These are phyloP conservation scores for Neurospora tetrasperma DNA, from an alignment of 495 filamentous ascomycete genomes.

Conservation along the genomic window DNA sequence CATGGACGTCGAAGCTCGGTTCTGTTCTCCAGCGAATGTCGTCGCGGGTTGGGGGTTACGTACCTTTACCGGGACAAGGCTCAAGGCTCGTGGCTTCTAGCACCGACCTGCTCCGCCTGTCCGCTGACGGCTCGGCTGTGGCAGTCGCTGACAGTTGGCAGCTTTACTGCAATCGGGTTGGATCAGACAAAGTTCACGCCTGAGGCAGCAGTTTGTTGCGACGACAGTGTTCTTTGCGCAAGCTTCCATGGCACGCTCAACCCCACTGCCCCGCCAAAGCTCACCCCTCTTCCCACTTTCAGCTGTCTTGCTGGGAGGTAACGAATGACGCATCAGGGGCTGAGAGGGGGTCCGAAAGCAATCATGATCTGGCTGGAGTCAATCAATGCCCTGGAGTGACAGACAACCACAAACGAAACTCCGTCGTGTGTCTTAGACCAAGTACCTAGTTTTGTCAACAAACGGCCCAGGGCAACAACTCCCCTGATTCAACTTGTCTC, in stretches of 20 bases:
- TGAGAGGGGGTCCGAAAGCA: not conserved
- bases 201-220: not conserved
- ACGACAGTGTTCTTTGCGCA: not conserved
- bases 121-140: not conserved
- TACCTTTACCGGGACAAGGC: not conserved
- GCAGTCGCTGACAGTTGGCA: not conserved
- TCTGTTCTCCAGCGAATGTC: not conserved
- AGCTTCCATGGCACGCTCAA: not conserved
- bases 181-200: not conserved
- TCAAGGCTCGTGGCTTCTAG: not conserved
- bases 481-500: not conserved
- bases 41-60: not conserved
- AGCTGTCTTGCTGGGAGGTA: not conserved
- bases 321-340: not conserved
- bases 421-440: too few relatives aligned
- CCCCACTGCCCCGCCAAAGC: not conserved
- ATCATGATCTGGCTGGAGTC: conserved; percentile 1
- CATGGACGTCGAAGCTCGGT: not conserved
- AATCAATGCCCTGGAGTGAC: not conserved
- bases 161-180: not conserved
- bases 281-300: conserved; percentile 1
- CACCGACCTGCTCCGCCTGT: not conserved
- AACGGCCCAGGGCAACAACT: not conserved
- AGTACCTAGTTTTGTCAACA: not conserved
- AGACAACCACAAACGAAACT: not conserved